A percentile compares a stretch with the other conserved stretches of the same genome.
Evolutionary conservation across 352 stramenopile genomes (phyloP).

Genomic region (Thalassiosira mediterranea): DNA sequence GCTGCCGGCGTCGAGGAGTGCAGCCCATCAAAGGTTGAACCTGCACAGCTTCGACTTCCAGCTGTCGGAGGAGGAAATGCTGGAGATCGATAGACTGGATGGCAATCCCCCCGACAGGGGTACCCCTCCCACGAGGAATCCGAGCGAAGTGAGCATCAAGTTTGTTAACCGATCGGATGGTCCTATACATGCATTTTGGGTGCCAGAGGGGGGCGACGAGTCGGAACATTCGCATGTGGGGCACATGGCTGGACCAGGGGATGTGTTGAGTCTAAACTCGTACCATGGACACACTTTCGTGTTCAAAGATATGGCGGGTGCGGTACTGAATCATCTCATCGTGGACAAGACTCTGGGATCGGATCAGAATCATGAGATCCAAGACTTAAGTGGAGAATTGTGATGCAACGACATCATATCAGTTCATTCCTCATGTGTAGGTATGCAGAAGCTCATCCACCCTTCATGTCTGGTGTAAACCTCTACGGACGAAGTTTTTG

Average conservation of each 20-base stretch:
- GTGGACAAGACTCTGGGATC: conserved; percentile 36
- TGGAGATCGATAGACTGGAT: conserved; percentile 64
- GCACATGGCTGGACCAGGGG: conserved; percentile 35
- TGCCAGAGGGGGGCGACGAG: conserved; percentile 22
- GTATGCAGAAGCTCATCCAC: no score
- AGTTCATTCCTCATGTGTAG: no score
- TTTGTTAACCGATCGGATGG: conserved; percentile 48
- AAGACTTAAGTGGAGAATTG: no score
- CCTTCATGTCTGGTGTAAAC: no score
- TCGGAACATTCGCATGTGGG: conserved; percentile 43
- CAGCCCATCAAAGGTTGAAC: conserved; percentile 56
- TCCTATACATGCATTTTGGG: conserved; percentile 59
- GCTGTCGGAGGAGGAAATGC: conserved; percentile 57
- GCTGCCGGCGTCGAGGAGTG: conserved; percentile 54
- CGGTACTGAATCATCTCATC: conserved; percentile 30
- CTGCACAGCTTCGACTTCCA: conserved; percentile 55
- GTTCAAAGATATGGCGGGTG: conserved; percentile 35
- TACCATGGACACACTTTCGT: conserved; percentile 72
- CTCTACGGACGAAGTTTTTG: no score
- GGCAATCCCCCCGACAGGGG: conserved; percentile 39
- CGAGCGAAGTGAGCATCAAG: conserved; percentile 35
- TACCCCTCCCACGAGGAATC: conserved; percentile 13
- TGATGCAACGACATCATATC: no score
- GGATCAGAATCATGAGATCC: conserved; percentile 47
- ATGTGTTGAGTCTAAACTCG: conserved; percentile 46